These are phyloP conservation scores for Hansenula sp. DNA, from an alignment of 1,139 yeast species.

Conservation along the genomic window DNA sequence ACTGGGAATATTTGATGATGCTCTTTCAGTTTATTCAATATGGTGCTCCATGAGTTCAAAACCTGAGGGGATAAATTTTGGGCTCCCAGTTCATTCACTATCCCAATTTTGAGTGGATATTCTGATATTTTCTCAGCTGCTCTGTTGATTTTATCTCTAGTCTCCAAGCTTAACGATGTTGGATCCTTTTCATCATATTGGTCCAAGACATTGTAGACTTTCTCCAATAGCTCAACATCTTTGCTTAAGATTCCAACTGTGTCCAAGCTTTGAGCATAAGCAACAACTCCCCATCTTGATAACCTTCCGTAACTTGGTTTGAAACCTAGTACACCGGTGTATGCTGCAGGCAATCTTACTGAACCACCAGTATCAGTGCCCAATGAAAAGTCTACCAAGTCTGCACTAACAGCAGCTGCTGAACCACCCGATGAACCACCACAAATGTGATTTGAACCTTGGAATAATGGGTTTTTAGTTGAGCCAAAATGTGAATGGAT, in stretches of 20 bases:
- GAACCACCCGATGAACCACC: constrained; percentile 98
- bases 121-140: constrained; percentile 12
- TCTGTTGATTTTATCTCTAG: constrained; percentile 30
- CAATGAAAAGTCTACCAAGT: constrained; percentile 62
- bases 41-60: constrained; percentile 40
- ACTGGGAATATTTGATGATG: constrained; percentile 62
- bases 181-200: constrained; percentile 73
- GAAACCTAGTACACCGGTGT: constrained; percentile 79
- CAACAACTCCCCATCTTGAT: constrained; percentile 87
- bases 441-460: constrained; percentile 36
- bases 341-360: constrained; percentile 86
- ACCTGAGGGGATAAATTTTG: constrained; percentile 50
- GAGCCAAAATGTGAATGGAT: constrained; percentile 61
- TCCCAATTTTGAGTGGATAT: constrained; percentile 50
- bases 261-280: constrained; percentile 92
- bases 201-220: constrained; percentile 56
- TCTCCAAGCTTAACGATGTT: constrained; percentile 49
- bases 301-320: constrained; percentile 92
- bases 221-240: constrained; percentile 37
- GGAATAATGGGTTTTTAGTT: constrained; percentile 60
- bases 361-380: constrained; percentile 99
- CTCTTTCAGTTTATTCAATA: constrained; percentile 39
- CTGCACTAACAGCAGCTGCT: constrained; percentile 85
- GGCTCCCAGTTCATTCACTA: constrained; percentile 63
- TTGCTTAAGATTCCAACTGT: constrained; percentile 82